These are phyloP conservation scores for Roridomyces roridus DNA, from an alignment of 768 basidiomycete genomes.

Conservation along the genomic window DNA sequence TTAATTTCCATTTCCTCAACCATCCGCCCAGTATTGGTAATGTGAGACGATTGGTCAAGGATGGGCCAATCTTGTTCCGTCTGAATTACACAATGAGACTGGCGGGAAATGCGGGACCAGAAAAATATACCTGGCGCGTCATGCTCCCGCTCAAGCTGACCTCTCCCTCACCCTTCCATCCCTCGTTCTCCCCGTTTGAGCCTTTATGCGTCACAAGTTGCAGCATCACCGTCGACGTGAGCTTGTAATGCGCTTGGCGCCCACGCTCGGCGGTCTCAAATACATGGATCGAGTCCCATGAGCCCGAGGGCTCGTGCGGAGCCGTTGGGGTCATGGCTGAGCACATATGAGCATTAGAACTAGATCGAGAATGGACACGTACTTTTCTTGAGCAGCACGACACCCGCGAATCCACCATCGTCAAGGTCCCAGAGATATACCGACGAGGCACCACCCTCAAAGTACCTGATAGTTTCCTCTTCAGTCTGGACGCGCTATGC, in stretches of 20 bases:
- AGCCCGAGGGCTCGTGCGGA: constrained; percentile 72
- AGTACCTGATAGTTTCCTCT: no score
- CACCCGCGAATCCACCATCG: constrained; percentile 95
- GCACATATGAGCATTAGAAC: not conserved
- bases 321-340: constrained; percentile 66
- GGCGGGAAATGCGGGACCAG: not conserved
- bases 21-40: constrained; percentile 93
- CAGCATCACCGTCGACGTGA: constrained; percentile 97
- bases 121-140: constrained; percentile 85
- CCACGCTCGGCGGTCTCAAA: constrained; percentile 95
- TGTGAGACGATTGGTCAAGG: constrained; percentile 82
- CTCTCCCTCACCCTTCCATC: constrained; percentile 68
- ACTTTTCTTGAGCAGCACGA: constrained; percentile 96
- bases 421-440: constrained; percentile 99
- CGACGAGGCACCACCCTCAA: constrained; percentile 95
- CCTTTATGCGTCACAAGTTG: constrained; percentile 71
- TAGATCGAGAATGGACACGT: constrained; percentile 24
- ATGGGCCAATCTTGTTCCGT: constrained; percentile 87
- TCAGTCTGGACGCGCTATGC: no score
- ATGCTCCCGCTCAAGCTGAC: constrained; percentile 92
- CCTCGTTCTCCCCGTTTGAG: constrained; percentile 38
- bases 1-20: constrained; percentile 99
- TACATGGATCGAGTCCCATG: constrained; percentile 99
- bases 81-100: constrained; percentile 44
- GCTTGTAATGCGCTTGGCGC: constrained; percentile 92